phyloP scores from a whole-genome alignment of 768 basidiomycete genomes.

The Rubroboletus satanas region DNA sequence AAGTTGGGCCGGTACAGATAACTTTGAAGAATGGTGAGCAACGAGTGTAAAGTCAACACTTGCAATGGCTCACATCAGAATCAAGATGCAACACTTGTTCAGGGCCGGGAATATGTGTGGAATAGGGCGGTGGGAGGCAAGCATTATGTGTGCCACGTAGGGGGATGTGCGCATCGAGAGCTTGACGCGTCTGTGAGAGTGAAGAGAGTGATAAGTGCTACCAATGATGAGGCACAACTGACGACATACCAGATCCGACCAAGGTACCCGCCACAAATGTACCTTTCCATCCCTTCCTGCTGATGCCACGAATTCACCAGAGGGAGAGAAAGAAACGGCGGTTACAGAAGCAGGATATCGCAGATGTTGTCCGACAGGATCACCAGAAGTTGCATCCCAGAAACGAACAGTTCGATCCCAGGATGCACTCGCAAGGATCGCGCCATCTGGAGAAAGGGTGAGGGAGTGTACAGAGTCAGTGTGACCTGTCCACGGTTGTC shows the following conservation, averaged over 20 bases:
- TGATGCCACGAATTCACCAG: slow-evolving; percentile 1
- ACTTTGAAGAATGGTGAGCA: background rate
- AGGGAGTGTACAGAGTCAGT: background rate
- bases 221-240: background rate
- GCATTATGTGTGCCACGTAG: background rate
- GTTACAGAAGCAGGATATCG: background rate
- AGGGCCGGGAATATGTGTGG: no score
- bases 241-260: background rate
- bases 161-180: background rate
- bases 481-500: slow-evolving; percentile 14
- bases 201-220: background rate
- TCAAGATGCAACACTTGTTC: no score
- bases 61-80: background rate
- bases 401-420: slow-evolving; percentile 5
- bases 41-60: background rate
- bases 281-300: background rate
- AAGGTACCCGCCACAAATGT: slow-evolving; percentile 1
- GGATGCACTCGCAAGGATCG: slow-evolving; percentile 6
- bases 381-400: slow-evolving; percentile 3
- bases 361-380: background rate
- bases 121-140: background rate
- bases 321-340: slow-evolving; percentile 6
- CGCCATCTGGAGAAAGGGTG: slow-evolving; percentile 8
- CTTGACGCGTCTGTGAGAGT: background rate
- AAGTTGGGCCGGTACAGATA: no score